phyloP scores from a whole-genome alignment of 2,329 filamentous ascomycete genomes.

The Cordyceps tenuipes region DNA sequence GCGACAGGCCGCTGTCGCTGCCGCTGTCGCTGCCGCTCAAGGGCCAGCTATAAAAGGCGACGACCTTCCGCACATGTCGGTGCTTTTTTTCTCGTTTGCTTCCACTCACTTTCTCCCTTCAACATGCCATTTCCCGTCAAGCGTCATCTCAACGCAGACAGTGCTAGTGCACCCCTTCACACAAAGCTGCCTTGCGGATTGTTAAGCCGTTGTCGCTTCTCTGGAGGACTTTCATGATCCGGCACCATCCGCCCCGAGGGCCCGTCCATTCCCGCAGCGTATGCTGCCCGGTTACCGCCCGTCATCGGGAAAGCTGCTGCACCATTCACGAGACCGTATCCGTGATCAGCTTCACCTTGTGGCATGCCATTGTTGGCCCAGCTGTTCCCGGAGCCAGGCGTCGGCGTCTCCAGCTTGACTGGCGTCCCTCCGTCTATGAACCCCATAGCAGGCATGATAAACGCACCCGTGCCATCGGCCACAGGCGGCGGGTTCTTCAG shows the following conservation, averaged over 20 bases:
- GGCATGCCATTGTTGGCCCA: conserved; percentile 7
- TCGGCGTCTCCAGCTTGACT: conserved; percentile 49
- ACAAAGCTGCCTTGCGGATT: conserved; percentile 32
- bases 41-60: conserved; percentile 1
- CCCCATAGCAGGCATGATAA: conserved; percentile 8
- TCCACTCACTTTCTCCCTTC: not conserved
- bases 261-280: conserved; percentile 16
- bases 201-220: conserved; percentile 46
- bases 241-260: conserved; percentile 16
- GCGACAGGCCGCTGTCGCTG: not conserved
- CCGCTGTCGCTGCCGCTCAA: too few species aligned
- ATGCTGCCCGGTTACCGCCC: conserved; percentile 17
- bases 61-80: not conserved
- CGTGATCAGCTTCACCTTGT: conserved; percentile 31
- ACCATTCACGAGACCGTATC: conserved; percentile 39
- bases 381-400: conserved; percentile 34
- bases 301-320: conserved; percentile 30
- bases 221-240: conserved; percentile 36
- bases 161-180: conserved; percentile 18
- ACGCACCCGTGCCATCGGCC: conserved; percentile 25
- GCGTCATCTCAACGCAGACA: too few species aligned
- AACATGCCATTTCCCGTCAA: not conserved
- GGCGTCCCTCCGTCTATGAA: conserved; percentile 19
- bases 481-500: conserved; percentile 55
- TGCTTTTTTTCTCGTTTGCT: not conserved